These are phyloP conservation scores for Pichia nakasei DNA, from an alignment of 805 yeast species.

Conservation along the genomic window DNA sequence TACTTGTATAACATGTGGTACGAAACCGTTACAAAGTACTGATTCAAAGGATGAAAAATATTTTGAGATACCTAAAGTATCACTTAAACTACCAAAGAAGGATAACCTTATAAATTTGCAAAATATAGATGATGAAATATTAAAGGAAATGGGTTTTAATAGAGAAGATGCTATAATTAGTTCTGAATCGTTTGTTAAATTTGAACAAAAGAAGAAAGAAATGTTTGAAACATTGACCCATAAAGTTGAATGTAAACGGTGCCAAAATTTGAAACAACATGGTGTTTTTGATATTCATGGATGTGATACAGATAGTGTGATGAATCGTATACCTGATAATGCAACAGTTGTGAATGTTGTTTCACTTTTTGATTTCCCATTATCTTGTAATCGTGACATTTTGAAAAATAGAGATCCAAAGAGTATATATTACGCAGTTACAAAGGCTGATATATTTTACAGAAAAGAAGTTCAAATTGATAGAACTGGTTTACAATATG, in stretches of 20 bases:
- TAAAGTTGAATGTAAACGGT: constrained; percentile 3
- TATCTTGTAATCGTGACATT: constrained; percentile 36
- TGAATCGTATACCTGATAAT: constrained; percentile 32
- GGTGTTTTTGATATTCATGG: constrained; percentile 2
- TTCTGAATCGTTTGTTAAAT: background rate
- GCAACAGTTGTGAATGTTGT: constrained; percentile 51
- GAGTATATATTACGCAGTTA: constrained; percentile 34
- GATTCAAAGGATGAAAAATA: constrained; percentile 33
- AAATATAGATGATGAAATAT: background rate
- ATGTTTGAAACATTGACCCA: background rate
- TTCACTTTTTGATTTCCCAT: constrained; percentile 67
- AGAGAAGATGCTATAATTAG: background rate
- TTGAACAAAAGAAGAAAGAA: constrained; percentile 1
- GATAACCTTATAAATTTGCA: background rate
- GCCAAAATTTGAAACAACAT: constrained; percentile 3
- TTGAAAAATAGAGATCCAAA: constrained; percentile 27
- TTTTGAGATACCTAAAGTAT: constrained; percentile 14
- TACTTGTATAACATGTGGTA: constrained; percentile 49
- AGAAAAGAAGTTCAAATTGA: constrained; percentile 14
- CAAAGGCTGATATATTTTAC: constrained; percentile 31
- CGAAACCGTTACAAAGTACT: constrained; percentile 33
- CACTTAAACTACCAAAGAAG: background rate
- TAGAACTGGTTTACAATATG: constrained; percentile 24
- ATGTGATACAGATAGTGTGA: constrained; percentile 22
- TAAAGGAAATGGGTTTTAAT: background rate